Evolutionary conservation across 352 stramenopile species (phyloP).

Genomic region (Saprolegnia diclina): DNA sequence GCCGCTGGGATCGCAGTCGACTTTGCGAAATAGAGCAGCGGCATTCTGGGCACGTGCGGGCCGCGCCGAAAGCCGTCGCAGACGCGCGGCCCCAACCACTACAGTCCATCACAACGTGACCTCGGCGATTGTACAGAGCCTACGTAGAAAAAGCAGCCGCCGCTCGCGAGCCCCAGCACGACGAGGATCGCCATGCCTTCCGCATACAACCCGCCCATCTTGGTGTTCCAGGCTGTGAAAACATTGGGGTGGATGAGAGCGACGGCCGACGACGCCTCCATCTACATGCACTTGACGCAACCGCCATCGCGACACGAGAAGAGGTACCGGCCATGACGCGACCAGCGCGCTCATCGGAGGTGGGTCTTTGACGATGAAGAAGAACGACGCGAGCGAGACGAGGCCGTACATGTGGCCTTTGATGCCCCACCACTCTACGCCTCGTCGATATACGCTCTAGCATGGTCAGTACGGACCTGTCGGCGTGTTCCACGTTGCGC

Average conservation of each 20-base stretch:
- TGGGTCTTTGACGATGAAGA: constrained; percentile 7
- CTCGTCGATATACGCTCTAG: background rate
- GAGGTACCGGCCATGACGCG: background rate
- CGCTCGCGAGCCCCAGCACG: background rate
- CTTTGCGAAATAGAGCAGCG: constrained; percentile 6
- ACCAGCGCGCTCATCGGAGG: background rate
- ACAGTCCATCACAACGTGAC: background rate
- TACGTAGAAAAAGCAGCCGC: constrained; percentile 3
- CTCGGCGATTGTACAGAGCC: background rate
- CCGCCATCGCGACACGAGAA: background rate
- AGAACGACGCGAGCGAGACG: background rate
- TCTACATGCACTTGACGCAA: background rate
- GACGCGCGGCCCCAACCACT: background rate
- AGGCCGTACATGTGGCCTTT: constrained; percentile 5
- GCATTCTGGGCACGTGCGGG: background rate
- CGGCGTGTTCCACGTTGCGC: background rate
- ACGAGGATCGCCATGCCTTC: constrained; percentile 16
- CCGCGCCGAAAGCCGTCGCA: constrained; percentile 3
- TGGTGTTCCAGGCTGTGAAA: constrained; percentile 12
- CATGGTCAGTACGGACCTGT: background rate
- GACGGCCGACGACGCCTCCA: background rate
- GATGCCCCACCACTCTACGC: constrained; percentile 4
- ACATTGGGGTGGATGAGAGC: constrained; percentile 7
- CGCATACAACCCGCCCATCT: background rate
- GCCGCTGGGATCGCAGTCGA: background rate